Conservation (phyloP, 169 alveolate species). For the Hepatocystis sp. region DNA sequence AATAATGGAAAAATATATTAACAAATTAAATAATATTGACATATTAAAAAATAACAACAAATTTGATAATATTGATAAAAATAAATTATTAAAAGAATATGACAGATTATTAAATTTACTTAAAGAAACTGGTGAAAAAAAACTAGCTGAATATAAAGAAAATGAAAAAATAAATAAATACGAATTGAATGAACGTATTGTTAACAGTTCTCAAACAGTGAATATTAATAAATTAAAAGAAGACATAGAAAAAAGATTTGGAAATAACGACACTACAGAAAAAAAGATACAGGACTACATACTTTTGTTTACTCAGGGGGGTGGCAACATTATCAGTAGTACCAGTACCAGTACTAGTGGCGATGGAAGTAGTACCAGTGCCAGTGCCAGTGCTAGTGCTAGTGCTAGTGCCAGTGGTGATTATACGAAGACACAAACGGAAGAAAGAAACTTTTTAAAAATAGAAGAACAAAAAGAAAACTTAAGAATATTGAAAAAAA, state of each 20-base stretch:
- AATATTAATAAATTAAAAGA: constrained; percentile 30
- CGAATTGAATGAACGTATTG: constrained; percentile 48
- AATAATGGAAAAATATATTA: not conserved
- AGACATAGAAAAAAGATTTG: constrained; percentile 36
- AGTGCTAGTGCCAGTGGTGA: not conserved
- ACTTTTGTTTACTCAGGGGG: constrained; percentile 56
- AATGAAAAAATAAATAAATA: constrained; percentile 46
- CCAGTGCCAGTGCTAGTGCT: not conserved
- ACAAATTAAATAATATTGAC: not conserved
- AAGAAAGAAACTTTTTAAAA: constrained; percentile 2
- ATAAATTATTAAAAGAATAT: constrained; percentile 42
- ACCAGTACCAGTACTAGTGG: not conserved
- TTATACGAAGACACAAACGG: too few relatives aligned
- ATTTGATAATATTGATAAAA: constrained; percentile 35
- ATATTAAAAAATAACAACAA: not conserved
- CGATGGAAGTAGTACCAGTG: not conserved
- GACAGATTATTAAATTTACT: constrained; percentile 29
- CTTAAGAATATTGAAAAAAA: constrained; percentile 1
- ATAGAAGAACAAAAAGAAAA: constrained; percentile 37
- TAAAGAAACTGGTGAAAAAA: constrained; percentile 22
- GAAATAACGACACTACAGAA: constrained; percentile 10
- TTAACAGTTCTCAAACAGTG: constrained; percentile 29
- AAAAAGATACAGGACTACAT: constrained; percentile 64
- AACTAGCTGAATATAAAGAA: constrained; percentile 6
- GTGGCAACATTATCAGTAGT: not conserved